Evolutionary conservation across 169 alveolate species (phyloP).

Genomic region (Plasmodium yoelii): DNA sequence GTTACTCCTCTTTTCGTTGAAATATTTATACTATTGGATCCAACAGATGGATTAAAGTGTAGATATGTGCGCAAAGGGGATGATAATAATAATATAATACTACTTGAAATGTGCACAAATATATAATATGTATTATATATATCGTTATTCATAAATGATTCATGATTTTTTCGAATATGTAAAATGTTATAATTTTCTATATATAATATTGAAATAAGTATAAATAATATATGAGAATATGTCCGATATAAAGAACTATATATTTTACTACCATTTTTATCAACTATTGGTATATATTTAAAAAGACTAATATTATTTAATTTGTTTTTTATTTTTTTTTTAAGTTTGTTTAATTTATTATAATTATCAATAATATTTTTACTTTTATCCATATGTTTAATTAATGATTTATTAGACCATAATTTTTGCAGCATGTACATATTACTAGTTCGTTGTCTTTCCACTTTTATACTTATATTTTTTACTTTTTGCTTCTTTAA

Average conservation of each 20-base stretch:
- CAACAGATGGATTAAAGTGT: conserved; percentile 36
- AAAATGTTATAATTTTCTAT: conserved; percentile 75
- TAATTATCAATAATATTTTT: conserved; percentile 7
- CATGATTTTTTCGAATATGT: conserved; percentile 41
- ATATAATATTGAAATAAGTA: conserved; percentile 50
- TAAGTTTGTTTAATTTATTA: conserved; percentile 45
- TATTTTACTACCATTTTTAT: conserved; percentile 36
- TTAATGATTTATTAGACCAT: background rate
- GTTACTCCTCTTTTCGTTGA: background rate
- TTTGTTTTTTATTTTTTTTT: conserved; percentile 39
- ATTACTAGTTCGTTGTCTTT: background rate
- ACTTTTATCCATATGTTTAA: background rate
- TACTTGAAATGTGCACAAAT: conserved; percentile 59
- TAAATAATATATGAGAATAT: conserved; percentile 54
- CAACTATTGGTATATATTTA: conserved; percentile 25
- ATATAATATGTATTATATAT: conserved; percentile 61
- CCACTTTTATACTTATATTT: background rate
- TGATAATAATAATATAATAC: conserved; percentile 55
- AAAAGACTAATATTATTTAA: conserved; percentile 32
- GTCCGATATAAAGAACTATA: conserved; percentile 32
- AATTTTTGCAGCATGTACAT: background rate
- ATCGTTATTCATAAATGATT: conserved; percentile 52
- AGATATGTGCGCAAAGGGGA: conserved; percentile 32
- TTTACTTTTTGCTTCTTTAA: background rate
- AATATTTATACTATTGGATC: background rate